Percentiles rank a stretch among this genome's conserved stretches.
phyloP scores from a whole-genome alignment of 2,329 filamentous ascomycete genomes.

The Xylogone sp. region DNA sequence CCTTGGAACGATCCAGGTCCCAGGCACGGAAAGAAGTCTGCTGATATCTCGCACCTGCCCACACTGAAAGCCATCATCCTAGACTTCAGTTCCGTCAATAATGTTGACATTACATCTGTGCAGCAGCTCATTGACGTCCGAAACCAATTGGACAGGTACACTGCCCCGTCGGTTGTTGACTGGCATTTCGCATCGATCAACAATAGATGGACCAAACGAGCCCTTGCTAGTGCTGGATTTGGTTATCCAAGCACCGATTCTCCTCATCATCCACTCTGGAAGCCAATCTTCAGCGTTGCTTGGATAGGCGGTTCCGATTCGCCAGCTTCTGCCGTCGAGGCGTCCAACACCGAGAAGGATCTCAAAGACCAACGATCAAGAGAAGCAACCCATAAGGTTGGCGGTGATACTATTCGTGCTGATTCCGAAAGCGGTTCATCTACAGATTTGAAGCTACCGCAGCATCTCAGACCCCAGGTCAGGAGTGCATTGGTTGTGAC shows the following conservation, averaged over 20 bases:
- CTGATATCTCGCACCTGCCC: constrained; percentile 51
- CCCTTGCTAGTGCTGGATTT: constrained; percentile 82
- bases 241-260: constrained; percentile 64
- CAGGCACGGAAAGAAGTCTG: constrained; percentile 45
- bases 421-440: constrained; percentile 13
- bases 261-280: constrained; percentile 51
- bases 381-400: constrained; percentile 26
- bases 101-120: constrained; percentile 88
- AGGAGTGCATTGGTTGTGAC: constrained; percentile 67
- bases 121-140: constrained; percentile 92
- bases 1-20: constrained; percentile 95
- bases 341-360: constrained; percentile 53
- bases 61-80: constrained; percentile 86
- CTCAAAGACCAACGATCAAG: constrained; percentile 18
- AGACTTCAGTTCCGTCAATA: constrained; percentile 91
- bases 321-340: constrained; percentile 65
- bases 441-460: constrained; percentile 13
- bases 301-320: constrained; percentile 73
- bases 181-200: constrained; percentile 96
- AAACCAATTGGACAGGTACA: constrained; percentile 86
- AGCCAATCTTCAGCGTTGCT: constrained; percentile 91
- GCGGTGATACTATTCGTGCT: constrained; percentile 22
- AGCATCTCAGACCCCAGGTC: constrained; percentile 32
- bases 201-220: constrained; percentile 92
- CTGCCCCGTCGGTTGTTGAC: constrained; percentile 76